Evolutionary conservation across 805 yeast genomes (phyloP).

Genomic region (Metschnikowia koreensis): DNA sequence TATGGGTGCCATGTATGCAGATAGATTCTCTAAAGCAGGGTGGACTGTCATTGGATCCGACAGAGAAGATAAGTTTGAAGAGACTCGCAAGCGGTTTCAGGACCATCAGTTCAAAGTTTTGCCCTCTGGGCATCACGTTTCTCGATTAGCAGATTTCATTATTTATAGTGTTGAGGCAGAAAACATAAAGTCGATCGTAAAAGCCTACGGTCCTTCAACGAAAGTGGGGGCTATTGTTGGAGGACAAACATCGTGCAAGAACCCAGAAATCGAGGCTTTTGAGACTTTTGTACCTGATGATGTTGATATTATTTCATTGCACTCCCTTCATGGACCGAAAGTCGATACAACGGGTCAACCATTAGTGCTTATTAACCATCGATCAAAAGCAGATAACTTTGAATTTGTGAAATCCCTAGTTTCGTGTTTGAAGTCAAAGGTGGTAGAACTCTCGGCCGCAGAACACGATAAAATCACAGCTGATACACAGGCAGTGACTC

Average conservation of each 20-base stretch:
- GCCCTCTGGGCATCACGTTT: constrained; percentile 79
- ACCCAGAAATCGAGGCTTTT: constrained; percentile 84
- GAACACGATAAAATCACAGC: constrained; percentile 96
- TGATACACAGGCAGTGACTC: constrained; percentile 98
- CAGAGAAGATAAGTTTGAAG: constrained; percentile 59
- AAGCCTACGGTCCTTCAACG: constrained; percentile 79
- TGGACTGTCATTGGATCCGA: constrained; percentile 92
- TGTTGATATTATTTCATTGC: constrained; percentile 80
- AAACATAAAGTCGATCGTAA: constrained; percentile 68
- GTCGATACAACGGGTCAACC: constrained; percentile 92
- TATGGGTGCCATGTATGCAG: constrained; percentile 91
- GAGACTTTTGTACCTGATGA: constrained; percentile 74
- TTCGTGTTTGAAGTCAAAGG: constrained; percentile 72
- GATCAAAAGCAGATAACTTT: constrained; percentile 56
- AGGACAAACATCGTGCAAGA: constrained; percentile 97
- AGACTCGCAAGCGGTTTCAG: constrained; percentile 38
- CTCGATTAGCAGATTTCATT: constrained; percentile 76
- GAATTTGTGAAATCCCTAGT: constrained; percentile 61
- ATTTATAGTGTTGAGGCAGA: constrained; percentile 95
- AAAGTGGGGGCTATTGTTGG: constrained; percentile 90
- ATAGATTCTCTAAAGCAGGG: constrained; percentile 72
- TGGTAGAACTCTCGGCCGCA: constrained; percentile 73
- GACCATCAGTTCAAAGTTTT: constrained; percentile 54
- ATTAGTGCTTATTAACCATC: constrained; percentile 76
- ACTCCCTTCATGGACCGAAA: constrained; percentile 92